These are phyloP conservation scores for Ustilago nuda DNA, from an alignment of 1,284 basidiomycete species.

Conservation along the genomic window DNA sequence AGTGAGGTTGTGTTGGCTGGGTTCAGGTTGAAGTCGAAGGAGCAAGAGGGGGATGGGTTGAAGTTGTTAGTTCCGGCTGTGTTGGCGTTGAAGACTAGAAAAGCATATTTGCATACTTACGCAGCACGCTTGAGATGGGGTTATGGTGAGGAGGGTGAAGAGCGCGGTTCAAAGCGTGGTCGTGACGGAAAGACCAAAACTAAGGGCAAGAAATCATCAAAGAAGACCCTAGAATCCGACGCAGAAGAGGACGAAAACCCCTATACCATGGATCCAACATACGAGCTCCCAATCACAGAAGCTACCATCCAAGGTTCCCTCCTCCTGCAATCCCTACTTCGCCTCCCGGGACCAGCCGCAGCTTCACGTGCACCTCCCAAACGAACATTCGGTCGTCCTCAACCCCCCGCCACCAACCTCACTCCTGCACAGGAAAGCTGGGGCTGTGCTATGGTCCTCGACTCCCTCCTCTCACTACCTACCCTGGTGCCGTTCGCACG, in stretches of 20 bases:
- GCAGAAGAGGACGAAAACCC: conserved; percentile 19
- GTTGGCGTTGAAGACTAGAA: conserved; percentile 44
- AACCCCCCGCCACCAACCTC: background rate
- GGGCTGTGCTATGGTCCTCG: conserved; percentile 35
- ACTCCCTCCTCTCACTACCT: conserved; percentile 46
- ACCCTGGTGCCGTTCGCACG: conserved; percentile 42
- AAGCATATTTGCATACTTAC: conserved; percentile 45
- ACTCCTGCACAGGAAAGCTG: conserved; percentile 7
- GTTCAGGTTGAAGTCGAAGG: conserved; percentile 26
- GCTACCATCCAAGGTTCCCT: conserved; percentile 60
- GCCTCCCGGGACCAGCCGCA: conserved; percentile 43
- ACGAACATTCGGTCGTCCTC: conserved; percentile 27
- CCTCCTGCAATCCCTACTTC: conserved; percentile 56
- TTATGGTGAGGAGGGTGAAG: conserved; percentile 10
- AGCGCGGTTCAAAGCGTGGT: conserved; percentile 22
- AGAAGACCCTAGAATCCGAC: conserved; percentile 10
- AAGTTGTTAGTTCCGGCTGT: conserved; percentile 42
- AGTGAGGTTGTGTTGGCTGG: conserved; percentile 29
- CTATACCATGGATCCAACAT: conserved; percentile 35
- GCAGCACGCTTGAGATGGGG: conserved; percentile 19
- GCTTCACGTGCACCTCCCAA: conserved; percentile 33
- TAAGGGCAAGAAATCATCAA: conserved; percentile 18
- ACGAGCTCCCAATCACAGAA: conserved; percentile 16
- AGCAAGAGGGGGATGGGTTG: conserved; percentile 13
- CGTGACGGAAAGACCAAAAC: conserved; percentile 29